A percentile compares a stretch with the other conserved stretches of the same genome.
Conservation (phyloP, 768 basidiomycete genomes). For the Leccinum obscurum region DNA sequence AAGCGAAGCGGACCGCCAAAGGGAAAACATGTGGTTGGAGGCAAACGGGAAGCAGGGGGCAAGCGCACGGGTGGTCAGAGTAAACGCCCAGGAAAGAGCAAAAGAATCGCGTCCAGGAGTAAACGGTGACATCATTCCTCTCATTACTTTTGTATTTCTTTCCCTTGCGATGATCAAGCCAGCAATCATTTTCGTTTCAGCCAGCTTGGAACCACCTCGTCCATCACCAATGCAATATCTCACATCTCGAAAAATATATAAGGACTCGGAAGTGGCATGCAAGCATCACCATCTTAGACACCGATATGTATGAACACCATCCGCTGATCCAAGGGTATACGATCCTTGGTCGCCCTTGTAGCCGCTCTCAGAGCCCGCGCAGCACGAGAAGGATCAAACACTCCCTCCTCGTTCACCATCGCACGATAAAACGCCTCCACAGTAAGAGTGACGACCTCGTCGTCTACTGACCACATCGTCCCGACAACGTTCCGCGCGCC, state of each 20-base stretch:
- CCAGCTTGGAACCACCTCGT: background rate
- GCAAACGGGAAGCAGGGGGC: constrained; percentile 5
- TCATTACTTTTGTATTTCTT: constrained; percentile 7
- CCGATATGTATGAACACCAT: constrained; percentile 28
- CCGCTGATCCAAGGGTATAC: constrained; percentile 23
- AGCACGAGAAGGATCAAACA: constrained; percentile 17
- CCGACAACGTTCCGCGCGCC: constrained; percentile 31
- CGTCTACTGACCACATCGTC: constrained; percentile 34
- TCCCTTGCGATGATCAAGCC: constrained; percentile 3
- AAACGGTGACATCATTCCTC: constrained; percentile 22
- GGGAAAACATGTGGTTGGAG: constrained; percentile 41
- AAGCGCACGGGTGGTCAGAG: constrained; percentile 34
- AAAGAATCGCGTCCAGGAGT: constrained; percentile 45
- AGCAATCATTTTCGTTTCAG: background rate
- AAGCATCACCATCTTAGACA: constrained; percentile 1
- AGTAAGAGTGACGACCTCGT: constrained; percentile 16
- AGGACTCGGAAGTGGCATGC: background rate
- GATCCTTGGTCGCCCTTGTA: constrained; percentile 6
- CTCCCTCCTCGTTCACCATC: constrained; percentile 16
- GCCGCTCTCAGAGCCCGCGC: constrained; percentile 19
- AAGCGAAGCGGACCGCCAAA: constrained; percentile 38
- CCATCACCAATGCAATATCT: background rate
- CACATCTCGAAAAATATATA: background rate
- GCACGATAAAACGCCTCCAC: constrained; percentile 21
- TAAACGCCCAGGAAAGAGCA: constrained; percentile 62